Evolutionary conservation across 352 stramenopile genomes (phyloP), one percentile per base, ranked within the genome.

Genomic region (Phytopythium oedochilum): DNA sequence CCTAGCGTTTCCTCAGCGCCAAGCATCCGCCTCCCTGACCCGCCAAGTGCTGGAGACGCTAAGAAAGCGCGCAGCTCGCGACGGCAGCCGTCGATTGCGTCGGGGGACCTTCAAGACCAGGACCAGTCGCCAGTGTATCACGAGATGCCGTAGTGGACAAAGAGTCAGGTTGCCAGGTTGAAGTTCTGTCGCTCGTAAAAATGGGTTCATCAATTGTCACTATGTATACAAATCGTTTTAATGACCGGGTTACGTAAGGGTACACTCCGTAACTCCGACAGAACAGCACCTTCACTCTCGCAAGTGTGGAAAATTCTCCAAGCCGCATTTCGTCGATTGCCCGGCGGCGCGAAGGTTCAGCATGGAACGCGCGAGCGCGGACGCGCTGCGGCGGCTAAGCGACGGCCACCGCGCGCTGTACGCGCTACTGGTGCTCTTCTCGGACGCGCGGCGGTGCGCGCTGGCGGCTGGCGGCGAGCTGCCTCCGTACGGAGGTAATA

Each of bases 401-500:
- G 40, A 29, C 22, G 40, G 63, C n/a, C 67, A 45, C 49, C 55
- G 55, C n/a, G 42, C 63, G 22, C 40, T 83, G 18, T 66, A 59
- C 53, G 39, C 71, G 49, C 9, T 78, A 34, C 22, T 83, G 22
- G 22, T 68, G 34, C 32, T 79, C 31, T 51, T 67, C 0, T 54
- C 38, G 26, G 59, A 70, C 54, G 68, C 54, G 32, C 70, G 63
- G 36, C 62, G 56, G 25, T 38, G 45, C 29, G 53, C 66, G 35
- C 56, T 43, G 35, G 56, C 60, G 11, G 23, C 35, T 5, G 8
- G 44, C 6, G 65, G 60, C 66, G 63, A 64, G 31, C 22, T 35
- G 51, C 31, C 50, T 43, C 39, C 20, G 28, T 38, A 28, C 46
- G n/a, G 40, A 31, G 40, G 40, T 46, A 46, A 26, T 9, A 20